phyloP scores from a whole-genome alignment of 2,329 filamentous ascomycete species.

The Diplodia corticola region DNA sequence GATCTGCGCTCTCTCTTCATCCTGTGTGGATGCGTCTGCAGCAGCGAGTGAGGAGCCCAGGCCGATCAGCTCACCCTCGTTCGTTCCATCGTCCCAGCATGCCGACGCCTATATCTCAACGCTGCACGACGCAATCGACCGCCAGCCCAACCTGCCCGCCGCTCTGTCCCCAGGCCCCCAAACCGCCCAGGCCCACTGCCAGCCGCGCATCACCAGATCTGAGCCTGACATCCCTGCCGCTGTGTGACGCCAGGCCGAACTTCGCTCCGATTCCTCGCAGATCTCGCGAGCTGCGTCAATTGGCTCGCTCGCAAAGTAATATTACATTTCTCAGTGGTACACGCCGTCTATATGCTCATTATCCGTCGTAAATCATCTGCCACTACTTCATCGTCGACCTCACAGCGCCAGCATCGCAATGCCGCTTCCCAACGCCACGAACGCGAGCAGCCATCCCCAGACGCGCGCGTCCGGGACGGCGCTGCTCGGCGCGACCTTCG shows the following conservation, averaged over 20 bases:
- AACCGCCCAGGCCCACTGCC: neutral
- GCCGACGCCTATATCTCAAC: neutral
- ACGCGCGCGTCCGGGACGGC: constrained; percentile 34
- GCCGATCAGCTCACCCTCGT: constrained; percentile 16
- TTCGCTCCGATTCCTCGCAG: neutral
- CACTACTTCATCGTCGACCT: neutral
- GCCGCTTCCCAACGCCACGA: constrained; percentile 34
- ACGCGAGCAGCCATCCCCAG: constrained; percentile 32
- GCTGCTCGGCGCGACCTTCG: constrained; percentile 43
- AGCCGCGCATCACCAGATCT: constrained; percentile 17
- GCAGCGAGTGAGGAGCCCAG: constrained; percentile 7
- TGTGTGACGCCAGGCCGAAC: constrained; percentile 17
- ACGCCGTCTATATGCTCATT: constrained; percentile 14
- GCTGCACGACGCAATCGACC: neutral
- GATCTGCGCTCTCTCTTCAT: constrained; percentile 20
- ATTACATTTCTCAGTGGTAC: neutral
- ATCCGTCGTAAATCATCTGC: neutral
- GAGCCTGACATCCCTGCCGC: constrained; percentile 15
- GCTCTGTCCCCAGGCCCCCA: neutral
- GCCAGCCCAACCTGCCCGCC: neutral
- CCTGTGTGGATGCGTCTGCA: neutral
- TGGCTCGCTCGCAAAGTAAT: neutral
- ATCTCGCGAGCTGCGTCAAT: neutral
- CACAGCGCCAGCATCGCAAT: constrained; percentile 44
- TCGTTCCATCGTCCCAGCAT: constrained; percentile 15